Evolutionary conservation across 495 filamentous ascomycete genomes (phyloP), one percentile per base, ranked within the genome.

Genomic region (Aspergillus sclerotioniger): DNA sequence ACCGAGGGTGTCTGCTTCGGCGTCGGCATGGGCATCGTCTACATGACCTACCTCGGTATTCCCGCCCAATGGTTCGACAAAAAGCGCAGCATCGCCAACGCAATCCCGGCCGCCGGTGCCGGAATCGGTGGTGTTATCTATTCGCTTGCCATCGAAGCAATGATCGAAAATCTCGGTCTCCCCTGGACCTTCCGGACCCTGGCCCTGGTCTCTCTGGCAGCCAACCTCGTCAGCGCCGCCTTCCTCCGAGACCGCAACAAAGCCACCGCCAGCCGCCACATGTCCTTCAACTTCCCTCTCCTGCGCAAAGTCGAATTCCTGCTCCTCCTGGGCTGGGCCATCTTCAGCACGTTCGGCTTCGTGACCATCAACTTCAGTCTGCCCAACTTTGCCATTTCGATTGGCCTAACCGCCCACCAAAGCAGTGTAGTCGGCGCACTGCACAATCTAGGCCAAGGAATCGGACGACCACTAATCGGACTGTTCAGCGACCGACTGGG

Each of bases 1-100:
- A 82, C 78, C 48, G 89, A 92, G 63, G 90, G 89, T 3, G 61
- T 91, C 0, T 80, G 84, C 56, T 88, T 91, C 53, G 90, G 90
- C 9, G 57, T 83, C 12, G 90, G 87, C 1, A 78, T 91, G 70
- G 89, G 88, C 1, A 84, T 90, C 51, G 76, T 84, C 19, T 94
- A 88, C 69, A 84, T 86, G 12, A 76, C 82, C 15, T 81, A 79
- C 10, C 53, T 61, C 10, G 81, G 80, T 32, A 79, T 91, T 2
- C 75, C 87, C 0, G 80, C 87, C 2, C 87, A 91, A 66, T 92
- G 90, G 90, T 92, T 92, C 71, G 4, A 65, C 0, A 76, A 71
- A 2, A 66, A 65, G 25, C 70, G 80, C 17, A 76, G 72, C 50
- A 64, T 85, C 7, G 80, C 81, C 9, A 80, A 75, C 49, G 83